Evolutionary conservation across 202 grass and related monocot species (phyloP).

Genomic region (Carex sylvatica): DNA sequence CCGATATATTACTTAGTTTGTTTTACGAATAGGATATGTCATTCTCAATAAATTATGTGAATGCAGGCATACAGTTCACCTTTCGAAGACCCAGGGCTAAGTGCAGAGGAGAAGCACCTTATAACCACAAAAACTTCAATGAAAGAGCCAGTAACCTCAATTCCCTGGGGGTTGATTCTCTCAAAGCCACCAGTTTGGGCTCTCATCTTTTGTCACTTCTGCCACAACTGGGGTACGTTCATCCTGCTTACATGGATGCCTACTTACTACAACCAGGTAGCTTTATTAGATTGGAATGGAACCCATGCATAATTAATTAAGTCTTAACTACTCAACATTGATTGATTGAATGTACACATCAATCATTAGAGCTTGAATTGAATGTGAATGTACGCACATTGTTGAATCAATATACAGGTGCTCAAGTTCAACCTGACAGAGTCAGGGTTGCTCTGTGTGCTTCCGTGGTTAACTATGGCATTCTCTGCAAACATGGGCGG

Average conservation of each 20-base stretch:
- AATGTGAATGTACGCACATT: background rate
- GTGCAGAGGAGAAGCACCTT: constrained; percentile 66
- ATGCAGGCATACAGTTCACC: constrained; percentile 85
- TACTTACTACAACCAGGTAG: constrained; percentile 95
- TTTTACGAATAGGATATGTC: background rate
- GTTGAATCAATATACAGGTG: constrained; percentile 48
- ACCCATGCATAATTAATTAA: background rate
- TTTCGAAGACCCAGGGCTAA: constrained; percentile 82
- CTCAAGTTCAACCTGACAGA: constrained; percentile 97
- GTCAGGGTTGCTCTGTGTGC: constrained; percentile 81
- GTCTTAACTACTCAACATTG: background rate
- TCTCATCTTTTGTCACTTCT: constrained; percentile 91
- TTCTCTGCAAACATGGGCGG: constrained; percentile 94
- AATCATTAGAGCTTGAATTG: background rate
- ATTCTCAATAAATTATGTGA: background rate
- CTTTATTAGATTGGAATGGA: constrained; percentile 4
- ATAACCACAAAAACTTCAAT: constrained; percentile 53
- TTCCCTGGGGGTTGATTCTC: constrained; percentile 85
- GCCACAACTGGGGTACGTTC: constrained; percentile 99
- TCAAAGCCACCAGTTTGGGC: constrained; percentile 94
- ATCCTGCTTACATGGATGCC: constrained; percentile 99
- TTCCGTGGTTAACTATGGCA: constrained; percentile 96
- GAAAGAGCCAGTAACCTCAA: constrained; percentile 74
- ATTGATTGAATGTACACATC: background rate
- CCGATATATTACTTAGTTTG: background rate